phyloP scores from a whole-genome alignment of 2,329 filamentous ascomycete genomes.

The Cytospora piceicola region DNA sequence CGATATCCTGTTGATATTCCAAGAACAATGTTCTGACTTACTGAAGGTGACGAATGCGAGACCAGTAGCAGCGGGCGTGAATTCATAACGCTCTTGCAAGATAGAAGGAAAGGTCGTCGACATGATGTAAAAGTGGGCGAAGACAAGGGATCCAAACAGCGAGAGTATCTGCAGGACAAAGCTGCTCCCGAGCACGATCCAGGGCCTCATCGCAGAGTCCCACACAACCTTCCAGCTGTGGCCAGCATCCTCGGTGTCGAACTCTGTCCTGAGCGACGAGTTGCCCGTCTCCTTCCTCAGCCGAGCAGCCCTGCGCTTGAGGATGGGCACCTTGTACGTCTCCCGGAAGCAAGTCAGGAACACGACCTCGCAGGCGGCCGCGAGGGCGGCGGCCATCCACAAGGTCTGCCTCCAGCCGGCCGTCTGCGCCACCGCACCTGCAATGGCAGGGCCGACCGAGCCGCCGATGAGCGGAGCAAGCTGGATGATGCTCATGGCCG shows the following conservation, averaged over 20 bases:
- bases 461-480: constrained; percentile 62
- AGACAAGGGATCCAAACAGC: constrained; percentile 52
- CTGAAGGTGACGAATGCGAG: constrained; percentile 60
- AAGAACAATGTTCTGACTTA: constrained; percentile 29
- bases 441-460: constrained; percentile 59
- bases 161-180: constrained; percentile 56
- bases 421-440: constrained; percentile 57
- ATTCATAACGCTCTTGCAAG: constrained; percentile 50
- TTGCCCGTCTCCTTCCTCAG: constrained; percentile 40
- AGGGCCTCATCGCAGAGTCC: constrained; percentile 51
- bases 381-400: constrained; percentile 53
- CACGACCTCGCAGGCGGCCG: constrained; percentile 52
- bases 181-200: constrained; percentile 52
- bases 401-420: constrained; percentile 59
- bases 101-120: constrained; percentile 58
- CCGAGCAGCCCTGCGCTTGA: constrained; percentile 47
- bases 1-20: neutral
- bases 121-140: constrained; percentile 58
- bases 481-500: constrained; percentile 60
- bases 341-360: constrained; percentile 60
- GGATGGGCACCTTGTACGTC: constrained; percentile 63
- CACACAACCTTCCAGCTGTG: constrained; percentile 38
- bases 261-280: constrained; percentile 37
- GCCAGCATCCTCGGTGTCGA: constrained; percentile 37
- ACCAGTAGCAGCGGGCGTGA: constrained; percentile 57